Percentiles rank a stretch among this genome's conserved stretches.
Conservation (phyloP, 805 yeast species). For the Ogataea trehaloabstinens region DNA sequence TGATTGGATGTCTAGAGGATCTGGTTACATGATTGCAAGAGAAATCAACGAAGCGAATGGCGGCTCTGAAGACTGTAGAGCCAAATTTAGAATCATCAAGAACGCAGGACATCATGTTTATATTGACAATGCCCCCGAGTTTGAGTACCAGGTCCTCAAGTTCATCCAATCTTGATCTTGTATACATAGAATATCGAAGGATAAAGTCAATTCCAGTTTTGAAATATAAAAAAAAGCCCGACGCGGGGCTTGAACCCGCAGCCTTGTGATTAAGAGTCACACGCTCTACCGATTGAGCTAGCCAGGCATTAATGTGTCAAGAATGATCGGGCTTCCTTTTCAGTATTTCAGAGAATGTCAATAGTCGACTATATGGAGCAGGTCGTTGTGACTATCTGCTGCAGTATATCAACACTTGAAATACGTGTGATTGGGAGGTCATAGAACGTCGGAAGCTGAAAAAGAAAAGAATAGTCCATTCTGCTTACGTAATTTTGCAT, state of each 20-base stretch:
- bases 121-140: constrained; percentile 44
- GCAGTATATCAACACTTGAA: no score
- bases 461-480: no score
- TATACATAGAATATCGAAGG: neutral
- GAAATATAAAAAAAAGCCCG: constrained; percentile 13
- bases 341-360: no score
- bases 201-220: neutral
- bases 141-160: constrained; percentile 25
- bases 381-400: no score
- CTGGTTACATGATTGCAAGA: constrained; percentile 47
- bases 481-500: no score
- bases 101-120: constrained; percentile 57
- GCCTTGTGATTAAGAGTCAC: constrained; percentile 29
- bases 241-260: constrained; percentile 28
- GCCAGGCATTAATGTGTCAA: constrained; percentile 24
- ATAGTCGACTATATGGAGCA: no score
- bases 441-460: no score
- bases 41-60: constrained; percentile 28
- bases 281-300: constrained; percentile 29
- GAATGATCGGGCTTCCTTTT: no score
- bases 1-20: constrained; percentile 70
- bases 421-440: no score
- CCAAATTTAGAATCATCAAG: constrained; percentile 36
- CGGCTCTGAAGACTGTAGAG: constrained; percentile 10
- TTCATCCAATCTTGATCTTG: constrained; percentile 16